These are phyloP conservation scores for Colletotrichum melonis DNA, from an alignment of 2,329 filamentous ascomycete genomes.

Conservation along the genomic window DNA sequence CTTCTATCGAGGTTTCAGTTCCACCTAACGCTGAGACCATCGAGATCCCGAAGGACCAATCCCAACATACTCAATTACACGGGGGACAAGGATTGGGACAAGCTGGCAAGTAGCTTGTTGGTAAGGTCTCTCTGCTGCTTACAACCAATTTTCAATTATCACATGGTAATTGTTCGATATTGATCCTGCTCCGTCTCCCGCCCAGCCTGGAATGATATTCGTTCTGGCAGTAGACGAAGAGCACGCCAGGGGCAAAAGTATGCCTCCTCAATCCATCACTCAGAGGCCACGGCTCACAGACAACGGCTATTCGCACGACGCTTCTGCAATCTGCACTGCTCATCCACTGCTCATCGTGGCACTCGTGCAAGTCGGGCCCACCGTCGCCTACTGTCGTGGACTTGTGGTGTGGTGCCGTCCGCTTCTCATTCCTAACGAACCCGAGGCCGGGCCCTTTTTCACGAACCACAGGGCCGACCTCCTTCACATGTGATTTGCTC, in stretches of 20 bases:
- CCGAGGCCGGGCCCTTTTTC: not conserved
- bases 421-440: not conserved
- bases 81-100: not conserved
- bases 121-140: not conserved
- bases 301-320: not conserved
- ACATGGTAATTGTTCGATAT: conserved; percentile 22
- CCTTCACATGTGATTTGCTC: conserved; percentile 29
- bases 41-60: conserved; percentile 6
- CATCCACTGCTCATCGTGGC: conserved; percentile 3
- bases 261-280: not conserved
- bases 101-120: not conserved
- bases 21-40: conserved; percentile 8
- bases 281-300: conserved; percentile 11
- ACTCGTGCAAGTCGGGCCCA: not conserved
- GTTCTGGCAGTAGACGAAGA: not conserved
- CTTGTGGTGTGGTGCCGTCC: not conserved
- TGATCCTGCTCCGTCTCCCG: not conserved
- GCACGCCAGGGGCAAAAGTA: not conserved
- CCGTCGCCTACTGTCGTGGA: not conserved
- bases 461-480: not conserved
- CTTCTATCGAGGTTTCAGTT: not conserved
- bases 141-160: conserved; percentile 3
- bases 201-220: conserved; percentile 4
- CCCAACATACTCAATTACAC: conserved; percentile 9
- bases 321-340: not conserved